Conservation (phyloP, 495 filamentous ascomycete genomes). For the Endocarpon pusillum region DNA sequence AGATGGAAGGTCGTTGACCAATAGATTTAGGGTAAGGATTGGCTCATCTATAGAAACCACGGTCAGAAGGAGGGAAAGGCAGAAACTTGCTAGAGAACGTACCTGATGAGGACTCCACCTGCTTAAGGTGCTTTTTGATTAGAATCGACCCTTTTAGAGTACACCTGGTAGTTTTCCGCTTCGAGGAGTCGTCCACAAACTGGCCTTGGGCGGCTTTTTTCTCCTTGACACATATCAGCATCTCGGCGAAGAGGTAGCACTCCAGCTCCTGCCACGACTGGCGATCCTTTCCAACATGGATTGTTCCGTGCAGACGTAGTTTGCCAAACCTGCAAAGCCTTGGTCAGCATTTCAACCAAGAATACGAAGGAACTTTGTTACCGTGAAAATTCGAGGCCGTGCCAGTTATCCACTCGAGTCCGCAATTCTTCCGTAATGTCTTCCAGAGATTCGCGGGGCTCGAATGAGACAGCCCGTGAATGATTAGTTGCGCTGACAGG, state of each 20-base stretch:
- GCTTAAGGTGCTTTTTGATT: conserved; percentile 95
- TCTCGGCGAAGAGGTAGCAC: conserved; percentile 93
- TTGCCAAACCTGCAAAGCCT: conserved; percentile 61
- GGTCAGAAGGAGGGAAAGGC: conserved; percentile 1
- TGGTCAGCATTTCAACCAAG: conserved; percentile 3
- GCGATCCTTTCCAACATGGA: conserved; percentile 90
- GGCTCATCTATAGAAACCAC: conserved; percentile 46
- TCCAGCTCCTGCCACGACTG: conserved; percentile 97
- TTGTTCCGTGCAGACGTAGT: conserved; percentile 75
- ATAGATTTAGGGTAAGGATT: conserved; percentile 77
- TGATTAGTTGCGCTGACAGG: conserved; percentile 15
- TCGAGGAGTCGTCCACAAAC: conserved; percentile 33
- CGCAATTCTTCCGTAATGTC: conserved; percentile 78
- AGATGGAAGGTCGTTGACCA: conserved; percentile 85
- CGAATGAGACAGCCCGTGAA: conserved; percentile 1
- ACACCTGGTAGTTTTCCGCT: conserved; percentile 52
- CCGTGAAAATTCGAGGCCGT: conserved; percentile 89
- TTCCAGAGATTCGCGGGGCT: conserved; percentile 46
- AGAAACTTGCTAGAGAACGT: conserved; percentile 8
- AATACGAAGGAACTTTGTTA: conserved; percentile 22
- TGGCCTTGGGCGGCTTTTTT: conserved; percentile 56
- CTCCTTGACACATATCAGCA: conserved; percentile 99
- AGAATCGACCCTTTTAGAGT: conserved; percentile 95
- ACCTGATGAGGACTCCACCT: conserved; percentile 54
- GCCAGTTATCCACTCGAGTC: conserved; percentile 89